A percentile compares a stretch with the other conserved stretches of the same genome.
Conservation (phyloP, 306 rosid genomes). For the Cucumis cinereus region DNA sequence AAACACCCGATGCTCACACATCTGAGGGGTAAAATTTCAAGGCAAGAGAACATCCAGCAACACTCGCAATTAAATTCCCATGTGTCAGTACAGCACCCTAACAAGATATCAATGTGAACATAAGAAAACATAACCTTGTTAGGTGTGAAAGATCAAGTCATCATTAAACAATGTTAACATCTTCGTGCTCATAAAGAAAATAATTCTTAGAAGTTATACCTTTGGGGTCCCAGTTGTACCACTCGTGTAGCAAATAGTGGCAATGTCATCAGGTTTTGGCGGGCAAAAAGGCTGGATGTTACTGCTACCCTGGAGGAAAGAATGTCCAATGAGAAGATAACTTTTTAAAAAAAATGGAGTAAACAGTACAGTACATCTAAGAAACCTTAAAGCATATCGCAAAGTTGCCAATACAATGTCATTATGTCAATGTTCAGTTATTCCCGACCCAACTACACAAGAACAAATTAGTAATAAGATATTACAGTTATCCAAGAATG, state of each 20-base stretch:
- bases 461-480: not conserved
- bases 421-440: not conserved
- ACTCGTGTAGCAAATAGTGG: constrained; percentile 94
- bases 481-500: not conserved
- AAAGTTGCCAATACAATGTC: not conserved
- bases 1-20: constrained; percentile 42
- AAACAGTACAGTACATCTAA: not conserved
- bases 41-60: constrained; percentile 52
- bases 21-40: constrained; percentile 63
- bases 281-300: constrained; percentile 69
- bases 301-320: constrained; percentile 56
- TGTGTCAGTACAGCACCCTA: constrained; percentile 93
- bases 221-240: constrained; percentile 99
- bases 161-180: not conserved
- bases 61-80: constrained; percentile 73
- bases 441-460: not conserved
- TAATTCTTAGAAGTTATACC: constrained; percentile 27
- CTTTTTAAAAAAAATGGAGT: not conserved
- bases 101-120: constrained; percentile 22
- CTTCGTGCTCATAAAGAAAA: constrained; percentile 11
- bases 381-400: not conserved
- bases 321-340: constrained; percentile 1
- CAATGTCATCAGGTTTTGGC: constrained; percentile 73
- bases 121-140: constrained; percentile 3
- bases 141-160: constrained; percentile 4